phyloP scores from a whole-genome alignment of 495 filamentous ascomycete genomes.

The Podospora pseudocomata region DNA sequence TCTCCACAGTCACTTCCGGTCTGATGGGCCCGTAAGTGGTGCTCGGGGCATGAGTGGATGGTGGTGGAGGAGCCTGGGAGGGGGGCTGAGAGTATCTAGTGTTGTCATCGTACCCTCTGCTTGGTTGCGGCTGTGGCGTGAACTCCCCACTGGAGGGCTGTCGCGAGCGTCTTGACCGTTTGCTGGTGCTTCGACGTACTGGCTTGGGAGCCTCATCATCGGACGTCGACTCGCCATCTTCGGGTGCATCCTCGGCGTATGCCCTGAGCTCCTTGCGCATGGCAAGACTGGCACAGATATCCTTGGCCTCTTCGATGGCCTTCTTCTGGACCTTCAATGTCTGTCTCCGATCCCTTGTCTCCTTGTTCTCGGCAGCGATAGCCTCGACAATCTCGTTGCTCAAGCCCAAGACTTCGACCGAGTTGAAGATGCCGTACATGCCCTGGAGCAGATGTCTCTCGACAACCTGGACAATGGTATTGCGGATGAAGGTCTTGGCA shows the following conservation, averaged over 20 bases:
- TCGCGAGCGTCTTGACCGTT: neutral
- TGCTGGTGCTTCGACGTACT: conserved; percentile 1
- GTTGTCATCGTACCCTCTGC: neutral
- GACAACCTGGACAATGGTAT: conserved; percentile 39
- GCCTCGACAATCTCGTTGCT: conserved; percentile 31
- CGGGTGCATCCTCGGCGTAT: conserved; percentile 24
- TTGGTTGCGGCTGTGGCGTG: neutral
- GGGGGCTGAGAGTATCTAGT: neutral
- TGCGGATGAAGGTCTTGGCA: conserved; percentile 37
- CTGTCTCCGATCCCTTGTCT: conserved; percentile 34
- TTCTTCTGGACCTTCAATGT: conserved; percentile 34
- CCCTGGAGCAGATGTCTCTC: conserved; percentile 40
- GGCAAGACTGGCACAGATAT: conserved; percentile 39
- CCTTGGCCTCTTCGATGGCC: conserved; percentile 40
- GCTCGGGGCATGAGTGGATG: neutral
- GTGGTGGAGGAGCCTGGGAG: neutral
- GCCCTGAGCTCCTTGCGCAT: conserved; percentile 38
- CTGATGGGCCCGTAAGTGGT: neutral
- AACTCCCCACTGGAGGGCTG: conserved; percentile 5
- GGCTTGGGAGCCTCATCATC: conserved; percentile 1
- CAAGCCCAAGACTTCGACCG: conserved; percentile 33
- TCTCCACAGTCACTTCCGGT: conserved; percentile 1
- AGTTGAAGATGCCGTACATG: conserved; percentile 41
- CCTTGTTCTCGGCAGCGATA: conserved; percentile 40
- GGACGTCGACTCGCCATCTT: conserved; percentile 10